Evolutionary conservation across 192 early-diverging fungal genomes (phyloP), one percentile per base, ranked within the genome.

Genomic region (Umbelopsis sp.): DNA sequence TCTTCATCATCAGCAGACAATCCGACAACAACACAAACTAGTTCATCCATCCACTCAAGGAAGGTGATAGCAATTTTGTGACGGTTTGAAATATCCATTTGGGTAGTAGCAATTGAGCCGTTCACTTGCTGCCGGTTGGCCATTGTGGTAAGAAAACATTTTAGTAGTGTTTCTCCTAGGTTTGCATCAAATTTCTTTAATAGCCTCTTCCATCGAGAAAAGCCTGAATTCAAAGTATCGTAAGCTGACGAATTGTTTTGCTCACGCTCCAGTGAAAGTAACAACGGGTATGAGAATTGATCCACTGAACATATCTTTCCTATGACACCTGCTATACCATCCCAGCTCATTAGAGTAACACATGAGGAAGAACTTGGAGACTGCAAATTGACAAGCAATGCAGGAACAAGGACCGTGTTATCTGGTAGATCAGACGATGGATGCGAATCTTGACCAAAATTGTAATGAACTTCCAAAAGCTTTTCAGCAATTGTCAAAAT

Each of bases 1-100:
- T 69, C 68, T 5, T 20, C 49, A 34, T 78, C 77, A 59, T 78
- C 72, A n/a, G 67, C 66, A n/a, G n/a, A 44, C 31, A 78, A 50
- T 20, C 77, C 77, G 16, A 74, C 65, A 74, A 67, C 66, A 34
- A 71, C 69, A 20, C 69, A 71, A 0, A 74, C 32, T 10, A 78
- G 41, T 7, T 78, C 71, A 45, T 74, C 71, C 41, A 78, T 53
- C 77, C 77, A 78, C 20, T 70, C 44, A 5, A 74, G 12, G 7
- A 78, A 50, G n/a, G 69, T 69, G 1, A 45, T 11, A 26, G 45
- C 22, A 22, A 75, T n/a, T 16, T 54, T 59, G 2, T 36, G 31
- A 14, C 47, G 32, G 36, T 36, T 45, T 12, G 25, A 26, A 2
- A 32, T 36, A 41, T 59, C 24, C 9, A 69, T 12, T 16, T 50